Evolutionary conservation across 2,329 filamentous ascomycete species (phyloP), one percentile per base, ranked within the genome.

Genomic region (Paraconiothyrium sp.): DNA sequence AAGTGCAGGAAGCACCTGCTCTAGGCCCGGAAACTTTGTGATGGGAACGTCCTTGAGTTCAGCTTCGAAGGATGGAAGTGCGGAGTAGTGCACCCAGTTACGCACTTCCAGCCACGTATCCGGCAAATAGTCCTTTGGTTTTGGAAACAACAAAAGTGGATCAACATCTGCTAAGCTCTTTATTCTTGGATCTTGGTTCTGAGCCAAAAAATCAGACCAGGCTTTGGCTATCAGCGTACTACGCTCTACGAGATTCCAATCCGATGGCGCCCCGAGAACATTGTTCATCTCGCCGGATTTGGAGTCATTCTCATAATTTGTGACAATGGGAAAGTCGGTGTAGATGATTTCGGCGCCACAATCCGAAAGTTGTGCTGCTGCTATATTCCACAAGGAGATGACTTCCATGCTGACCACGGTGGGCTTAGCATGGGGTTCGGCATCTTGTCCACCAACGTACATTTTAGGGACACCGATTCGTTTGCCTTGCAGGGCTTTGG

Each of bases 161-260:
- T 62, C 37, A 2, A 85, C 80, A 9, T 72, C 69, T 0, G 72
- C 54, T 2, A 56, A 41, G 43, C 30, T 56, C 14, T 47, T 56
- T n/a, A 47, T 56, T 1, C 37, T 47, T 2, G 41, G 43, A 16
- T 56, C 54, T 3, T 37, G 22, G 43, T 47, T 56, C 41, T 56
- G 41, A 3, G 30, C 27, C 2, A 86, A 74, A 56, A 86, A 87
- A 48, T 83, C 80, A 58, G 86, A 80, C 84, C 85, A 86, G 0
- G 81, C 79, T 63, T 83, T 81, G 1, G 84, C 82, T 2, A 85
- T 81, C 1, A 86, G 73, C n/a, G 80, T 73, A 22, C 82, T 78
- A 58, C 83, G 78, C 65, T 86, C 84, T 30, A 80, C 78, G 52
- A 69, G 72, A 43, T 82, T 80, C 84, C 84, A 86, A 58, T 80